These are phyloP conservation scores for Didymella exigua DNA, from an alignment of 2,329 filamentous ascomycete species.

Conservation along the genomic window DNA sequence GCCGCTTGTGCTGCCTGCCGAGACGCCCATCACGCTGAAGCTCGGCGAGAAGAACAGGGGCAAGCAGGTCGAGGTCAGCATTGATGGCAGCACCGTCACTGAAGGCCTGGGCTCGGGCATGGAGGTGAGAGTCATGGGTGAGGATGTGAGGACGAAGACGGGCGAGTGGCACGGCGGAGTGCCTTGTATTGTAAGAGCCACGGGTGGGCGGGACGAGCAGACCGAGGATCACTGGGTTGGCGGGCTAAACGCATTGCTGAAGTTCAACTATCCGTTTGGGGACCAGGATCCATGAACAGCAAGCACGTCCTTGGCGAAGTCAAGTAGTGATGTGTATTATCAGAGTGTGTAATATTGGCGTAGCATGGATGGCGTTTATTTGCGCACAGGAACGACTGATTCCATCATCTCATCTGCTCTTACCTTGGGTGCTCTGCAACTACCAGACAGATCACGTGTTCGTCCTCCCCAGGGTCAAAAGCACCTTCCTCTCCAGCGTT, in stretches of 20 bases:
- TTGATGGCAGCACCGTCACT: slow-evolving; percentile 55
- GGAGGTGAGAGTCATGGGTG: slow-evolving; percentile 88
- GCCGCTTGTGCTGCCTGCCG: slow-evolving; percentile 84
- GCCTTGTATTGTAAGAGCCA: slow-evolving; percentile 81
- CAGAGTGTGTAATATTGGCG: not conserved
- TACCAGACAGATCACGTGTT: not conserved
- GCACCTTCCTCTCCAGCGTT: not conserved
- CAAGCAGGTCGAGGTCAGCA: slow-evolving; percentile 57
- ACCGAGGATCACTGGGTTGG: slow-evolving; percentile 95
- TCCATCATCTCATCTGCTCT: not conserved
- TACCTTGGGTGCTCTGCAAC: not conserved
- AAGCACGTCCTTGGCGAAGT: not conserved
- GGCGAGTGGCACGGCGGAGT: slow-evolving; percentile 76
- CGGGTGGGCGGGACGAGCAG: slow-evolving; percentile 47
- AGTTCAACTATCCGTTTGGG: slow-evolving; percentile 98
- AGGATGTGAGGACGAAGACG: slow-evolving; percentile 63
- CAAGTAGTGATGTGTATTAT: not conserved
- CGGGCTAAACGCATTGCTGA: slow-evolving; percentile 87
- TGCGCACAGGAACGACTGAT: not conserved
- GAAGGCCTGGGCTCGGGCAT: slow-evolving; percentile 54
- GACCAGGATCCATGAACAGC: slow-evolving; percentile 46
- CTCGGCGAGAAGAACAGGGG: slow-evolving; percentile 68
- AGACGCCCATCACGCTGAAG: slow-evolving; percentile 80
- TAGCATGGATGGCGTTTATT: slow-evolving; percentile 2
- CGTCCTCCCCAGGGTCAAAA: not conserved